Percentiles rank a stretch among this genome's conserved stretches.
phyloP scores from a whole-genome alignment of 176 grass and related monocot genomes.

The Lolium perenne region DNA sequence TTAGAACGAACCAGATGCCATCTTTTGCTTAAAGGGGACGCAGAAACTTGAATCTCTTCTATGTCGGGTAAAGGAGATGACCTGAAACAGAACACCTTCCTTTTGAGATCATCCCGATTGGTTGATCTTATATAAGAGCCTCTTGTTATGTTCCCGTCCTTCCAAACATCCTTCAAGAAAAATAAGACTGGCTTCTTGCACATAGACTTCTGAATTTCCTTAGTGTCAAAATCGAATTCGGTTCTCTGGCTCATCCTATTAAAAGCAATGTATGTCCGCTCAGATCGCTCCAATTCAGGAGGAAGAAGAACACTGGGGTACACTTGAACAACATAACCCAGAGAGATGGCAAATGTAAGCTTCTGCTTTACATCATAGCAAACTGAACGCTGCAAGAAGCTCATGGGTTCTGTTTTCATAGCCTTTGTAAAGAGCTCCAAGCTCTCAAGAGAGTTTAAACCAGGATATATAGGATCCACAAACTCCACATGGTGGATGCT shows the following conservation, averaged over 20 bases:
- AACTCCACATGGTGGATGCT: slow-evolving; percentile 89
- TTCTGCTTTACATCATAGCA: slow-evolving; percentile 69
- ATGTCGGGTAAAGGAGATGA: slow-evolving; percentile 77
- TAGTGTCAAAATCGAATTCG: slow-evolving; percentile 98
- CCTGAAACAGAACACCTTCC: slow-evolving; percentile 86
- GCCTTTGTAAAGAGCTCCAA: slow-evolving; percentile 87
- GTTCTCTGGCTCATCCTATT: slow-evolving; percentile 69
- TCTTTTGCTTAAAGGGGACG: slow-evolving; percentile 72
- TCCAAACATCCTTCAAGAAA: slow-evolving; percentile 85
- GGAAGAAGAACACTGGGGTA: slow-evolving; percentile 85
- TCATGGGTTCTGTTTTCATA: slow-evolving; percentile 85
- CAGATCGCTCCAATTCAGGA: slow-evolving; percentile 74
- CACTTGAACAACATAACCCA: slow-evolving; percentile 94
- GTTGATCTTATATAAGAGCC: slow-evolving; percentile 71
- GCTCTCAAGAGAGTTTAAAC: slow-evolving; percentile 79
- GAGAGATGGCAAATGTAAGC: slow-evolving; percentile 76
- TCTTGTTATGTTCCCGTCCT: slow-evolving; percentile 69
- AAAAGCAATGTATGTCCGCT: slow-evolving; percentile 79
- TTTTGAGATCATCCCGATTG: slow-evolving; percentile 76
- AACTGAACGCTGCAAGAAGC: slow-evolving; percentile 89
- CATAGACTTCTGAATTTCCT: slow-evolving; percentile 76
- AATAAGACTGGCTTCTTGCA: slow-evolving; percentile 89
- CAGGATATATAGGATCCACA: slow-evolving; percentile 88
- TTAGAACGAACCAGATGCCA: slow-evolving; percentile 93
- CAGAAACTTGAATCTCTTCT: slow-evolving; percentile 72